Percentiles rank a stretch among this genome's conserved stretches.
Conservation (phyloP, 768 basidiomycete genomes). For the Lactarius indigo region DNA sequence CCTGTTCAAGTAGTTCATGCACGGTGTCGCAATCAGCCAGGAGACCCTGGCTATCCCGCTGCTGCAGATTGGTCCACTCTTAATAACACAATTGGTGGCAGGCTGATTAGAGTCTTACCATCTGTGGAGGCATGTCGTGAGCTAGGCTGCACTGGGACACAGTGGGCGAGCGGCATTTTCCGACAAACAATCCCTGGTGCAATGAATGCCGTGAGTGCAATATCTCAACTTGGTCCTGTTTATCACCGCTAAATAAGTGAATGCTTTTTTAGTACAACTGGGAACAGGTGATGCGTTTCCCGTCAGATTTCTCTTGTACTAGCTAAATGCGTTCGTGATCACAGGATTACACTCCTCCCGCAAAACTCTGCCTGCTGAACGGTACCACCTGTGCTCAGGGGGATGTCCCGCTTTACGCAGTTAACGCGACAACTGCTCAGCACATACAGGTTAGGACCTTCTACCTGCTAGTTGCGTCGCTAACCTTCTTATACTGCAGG, state of each 20-base stretch:
- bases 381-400: conserved; percentile 20
- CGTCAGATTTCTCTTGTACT: not conserved
- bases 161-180: conserved; percentile 21
- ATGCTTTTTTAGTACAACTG: conserved; percentile 18
- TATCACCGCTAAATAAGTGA: not conserved
- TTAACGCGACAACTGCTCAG: conserved; percentile 18
- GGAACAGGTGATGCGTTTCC: conserved; percentile 17
- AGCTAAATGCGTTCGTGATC: not conserved
- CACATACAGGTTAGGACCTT: conserved; percentile 19
- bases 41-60: conserved; percentile 18
- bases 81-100: conserved; percentile 15
- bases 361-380: conserved; percentile 19
- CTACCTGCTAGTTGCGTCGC: not conserved
- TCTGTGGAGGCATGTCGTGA: conserved; percentile 14
- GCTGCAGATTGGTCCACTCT: conserved; percentile 17
- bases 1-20: not conserved
- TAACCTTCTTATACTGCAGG: conserved; percentile 22
- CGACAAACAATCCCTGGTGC: conserved; percentile 22
- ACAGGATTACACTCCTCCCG: conserved; percentile 14
- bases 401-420: conserved; percentile 21
- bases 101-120: conserved; percentile 17
- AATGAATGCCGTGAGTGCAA: conserved; percentile 19
- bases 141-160: conserved; percentile 15
- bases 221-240: not conserved
- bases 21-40: conserved; percentile 25